Evolutionary conservation across 164 flowering plant species (phyloP), one percentile per base, ranked within the genome.

Genomic region (Aristolochia fimbriata): DNA sequence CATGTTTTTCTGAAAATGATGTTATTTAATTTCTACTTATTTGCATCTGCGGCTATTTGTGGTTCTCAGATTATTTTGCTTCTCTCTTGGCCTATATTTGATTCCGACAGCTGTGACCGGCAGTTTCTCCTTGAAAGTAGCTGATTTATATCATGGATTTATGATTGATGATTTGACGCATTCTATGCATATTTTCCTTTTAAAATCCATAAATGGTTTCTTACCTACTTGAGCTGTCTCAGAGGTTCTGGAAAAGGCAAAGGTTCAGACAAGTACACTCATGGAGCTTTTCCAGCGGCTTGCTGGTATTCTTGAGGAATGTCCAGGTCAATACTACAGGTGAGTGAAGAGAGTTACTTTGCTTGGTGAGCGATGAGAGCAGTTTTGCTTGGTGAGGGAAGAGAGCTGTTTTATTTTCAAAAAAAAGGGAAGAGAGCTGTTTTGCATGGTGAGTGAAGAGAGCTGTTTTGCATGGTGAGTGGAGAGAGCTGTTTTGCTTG

Each of bases 241-340:
- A 89, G 96, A 84, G 84, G 84, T 89, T 68, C 25, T 89, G 49
- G 85, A 82, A 71, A 85, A 79, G 79, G 81, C 82, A 0, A 83
- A 79, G 58, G 66, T 63, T 45, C 86, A 83, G 65, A 81, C 86
- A 62, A 75, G 37, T 25, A 72, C 65, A 37, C 59, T 89, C 58
- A 86, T 76, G 76, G 76, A 63, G 55, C 78, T 76, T 12, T 93
- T 74, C 63, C 31, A 59, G 19, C 73, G 59, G 45, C 88, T 93
- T 53, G 83, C 90, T 50, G 88, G 75, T 20, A 72, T 93, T 57
- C 59, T 87, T 20, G 62, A 37, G 10, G 91, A 84, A 65, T 77
- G 82, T 47, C 88, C 90, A 10, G 91, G 82, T 16, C 94, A 84
- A 62, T 89, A 89, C 65, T 86, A 87, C 52, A 81, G 96, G 98